Conservation (phyloP, 2,329 filamentous ascomycete species). For the Stagonosporopsis vannaccii region DNA sequence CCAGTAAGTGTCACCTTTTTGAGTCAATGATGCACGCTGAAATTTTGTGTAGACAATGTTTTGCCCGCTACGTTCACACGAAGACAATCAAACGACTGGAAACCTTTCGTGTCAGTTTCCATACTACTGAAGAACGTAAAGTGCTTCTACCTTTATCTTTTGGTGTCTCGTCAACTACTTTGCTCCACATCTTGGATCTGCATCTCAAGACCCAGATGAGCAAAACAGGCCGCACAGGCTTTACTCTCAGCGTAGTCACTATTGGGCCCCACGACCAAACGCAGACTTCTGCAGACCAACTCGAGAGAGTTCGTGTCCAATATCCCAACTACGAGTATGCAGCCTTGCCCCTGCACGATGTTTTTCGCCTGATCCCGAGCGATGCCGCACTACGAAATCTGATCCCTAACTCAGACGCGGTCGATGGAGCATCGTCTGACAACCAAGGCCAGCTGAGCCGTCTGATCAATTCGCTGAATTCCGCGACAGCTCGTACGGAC, state of each 20-base stretch:
- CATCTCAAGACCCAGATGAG: constrained; percentile 71
- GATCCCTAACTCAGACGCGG: constrained; percentile 12
- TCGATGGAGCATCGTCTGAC: neutral
- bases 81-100: constrained; percentile 84
- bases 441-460: constrained; percentile 49
- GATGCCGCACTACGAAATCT: constrained; percentile 34
- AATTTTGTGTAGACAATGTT: constrained; percentile 68
- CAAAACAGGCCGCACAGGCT: constrained; percentile 70
- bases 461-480: constrained; percentile 70
- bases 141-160: constrained; percentile 84
- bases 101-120: constrained; percentile 63
- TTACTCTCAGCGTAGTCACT: constrained; percentile 66
- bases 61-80: constrained; percentile 75
- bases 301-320: constrained; percentile 56
- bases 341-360: constrained; percentile 68
- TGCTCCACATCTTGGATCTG: constrained; percentile 77
- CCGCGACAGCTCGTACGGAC: constrained; percentile 79
- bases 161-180: constrained; percentile 78
- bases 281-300: constrained; percentile 14
- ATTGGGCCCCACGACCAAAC: constrained; percentile 51
- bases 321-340: constrained; percentile 74
- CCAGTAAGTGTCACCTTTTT: constrained; percentile 53
- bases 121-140: constrained; percentile 55
- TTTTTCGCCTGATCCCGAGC: constrained; percentile 44
- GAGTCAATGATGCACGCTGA: constrained; percentile 21